Base-by-base conservation (phyloP, 2,329 filamentous ascomycete species). In the Fusarium aywerte region DNA sequence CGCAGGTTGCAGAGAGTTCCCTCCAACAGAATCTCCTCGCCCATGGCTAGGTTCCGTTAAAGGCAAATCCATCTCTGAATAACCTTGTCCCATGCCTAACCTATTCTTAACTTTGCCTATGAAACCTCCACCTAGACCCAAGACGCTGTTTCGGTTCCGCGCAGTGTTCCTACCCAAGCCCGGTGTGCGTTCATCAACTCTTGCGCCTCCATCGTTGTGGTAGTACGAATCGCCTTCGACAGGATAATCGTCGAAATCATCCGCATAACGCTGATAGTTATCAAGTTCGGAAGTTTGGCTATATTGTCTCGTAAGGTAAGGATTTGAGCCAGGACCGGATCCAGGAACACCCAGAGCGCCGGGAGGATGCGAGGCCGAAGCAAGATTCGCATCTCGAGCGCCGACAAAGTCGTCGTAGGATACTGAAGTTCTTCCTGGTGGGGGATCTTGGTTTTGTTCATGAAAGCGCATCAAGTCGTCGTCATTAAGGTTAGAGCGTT, bases 61-160 rank as follows among this genome's bases (percentile, higher is more conserved):
- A 15, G 96, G 96, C 54, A 99, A 84, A 76, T 99, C 95, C 96
- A 99, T 99, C 80, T 98, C 96, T 32, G 95, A 97, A 79, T 99
- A 98, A 66, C 90, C 87, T 71, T 91, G 86, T 21, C 88, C 90
- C 89, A 97, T 93, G 52, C 96, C 95, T 63, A 99, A 82, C 84
- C 91, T 93, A 76, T 91, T 94, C 83, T 97, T 98, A 39, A 95
- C 91, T 74, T 87, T 90, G 42, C 94, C 96, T 74, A 97, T 83
- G 63, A 98, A 81, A 18, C 95, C 94, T 63, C 95, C 94, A 63
- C 95, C 94, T 74, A 98, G 80, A 70, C 90, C 88, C 74, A 98
- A 80, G 51, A 97, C 91, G 79, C 94, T 98, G 77, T 97, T 97
- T 71, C 96, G 87, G 76, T 93, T 92, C 69, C 88, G 86, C 66